Evolutionary conservation across 805 yeast genomes (phyloP).

Genomic region (Ogataea dorogensis): DNA sequence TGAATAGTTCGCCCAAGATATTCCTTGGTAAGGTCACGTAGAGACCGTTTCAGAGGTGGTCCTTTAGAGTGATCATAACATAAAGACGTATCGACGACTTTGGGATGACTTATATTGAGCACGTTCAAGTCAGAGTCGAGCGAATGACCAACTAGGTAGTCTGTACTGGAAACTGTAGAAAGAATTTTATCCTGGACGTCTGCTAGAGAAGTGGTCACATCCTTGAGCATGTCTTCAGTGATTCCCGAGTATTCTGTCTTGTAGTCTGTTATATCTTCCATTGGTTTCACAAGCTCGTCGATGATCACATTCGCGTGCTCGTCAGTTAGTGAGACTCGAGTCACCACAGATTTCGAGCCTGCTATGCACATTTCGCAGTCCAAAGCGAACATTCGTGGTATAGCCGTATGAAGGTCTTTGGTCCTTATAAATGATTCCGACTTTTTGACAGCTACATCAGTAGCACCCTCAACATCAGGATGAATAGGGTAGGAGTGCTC

Average conservation of each 20-base stretch:
- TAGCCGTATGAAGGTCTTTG: constrained; percentile 48
- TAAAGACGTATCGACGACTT: constrained; percentile 76
- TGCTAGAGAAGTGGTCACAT: constrained; percentile 58
- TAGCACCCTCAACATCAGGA: constrained; percentile 32
- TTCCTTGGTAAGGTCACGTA: constrained; percentile 64
- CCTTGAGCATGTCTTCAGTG: constrained; percentile 61
- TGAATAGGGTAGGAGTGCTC: constrained; percentile 58
- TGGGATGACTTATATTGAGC: constrained; percentile 67
- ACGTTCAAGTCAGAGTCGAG: constrained; percentile 78
- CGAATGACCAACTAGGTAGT: constrained; percentile 85
- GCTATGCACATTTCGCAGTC: constrained; percentile 94
- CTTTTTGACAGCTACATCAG: constrained; percentile 17
- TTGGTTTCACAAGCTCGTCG: constrained; percentile 79
- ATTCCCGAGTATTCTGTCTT: constrained; percentile 85
- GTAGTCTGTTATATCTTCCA: constrained; percentile 71
- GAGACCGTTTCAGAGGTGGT: constrained; percentile 74
- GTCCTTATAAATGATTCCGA: constrained; percentile 56
- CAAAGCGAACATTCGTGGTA: constrained; percentile 67
- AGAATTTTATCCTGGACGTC: constrained; percentile 67
- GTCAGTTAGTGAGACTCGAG: constrained; percentile 76
- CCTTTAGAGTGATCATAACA: constrained; percentile 81
- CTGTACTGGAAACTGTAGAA: constrained; percentile 49
- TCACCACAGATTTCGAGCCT: constrained; percentile 58
- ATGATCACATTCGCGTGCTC: constrained; percentile 57
- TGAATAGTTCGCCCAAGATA: constrained; percentile 64